Percentiles rank a stretch among this genome's conserved stretches.
phyloP scores from a whole-genome alignment of 2,329 filamentous ascomycete genomes.

The Colletotrichum sp. region DNA sequence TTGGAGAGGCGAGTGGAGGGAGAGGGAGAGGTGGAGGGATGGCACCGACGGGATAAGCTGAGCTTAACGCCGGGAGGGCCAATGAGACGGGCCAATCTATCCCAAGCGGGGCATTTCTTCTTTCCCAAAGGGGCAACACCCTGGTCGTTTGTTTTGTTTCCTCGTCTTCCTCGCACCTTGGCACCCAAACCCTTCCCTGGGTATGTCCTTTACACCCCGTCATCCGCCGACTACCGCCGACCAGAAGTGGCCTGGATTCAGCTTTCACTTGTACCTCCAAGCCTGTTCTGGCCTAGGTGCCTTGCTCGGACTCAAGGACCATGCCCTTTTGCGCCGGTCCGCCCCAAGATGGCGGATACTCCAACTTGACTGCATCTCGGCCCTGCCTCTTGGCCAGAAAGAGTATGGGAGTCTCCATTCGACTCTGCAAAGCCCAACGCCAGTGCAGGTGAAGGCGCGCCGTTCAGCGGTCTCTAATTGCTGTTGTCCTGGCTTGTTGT shows the following conservation, averaged over 20 bases:
- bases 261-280: background rate
- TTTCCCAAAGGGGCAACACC: background rate
- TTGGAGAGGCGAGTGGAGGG: background rate
- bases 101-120: background rate
- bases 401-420: background rate
- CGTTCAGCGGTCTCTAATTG: background rate
- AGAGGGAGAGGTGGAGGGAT: background rate
- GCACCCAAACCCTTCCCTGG: background rate
- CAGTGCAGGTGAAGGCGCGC: background rate
- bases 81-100: background rate
- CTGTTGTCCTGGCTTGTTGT: background rate
- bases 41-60: background rate
- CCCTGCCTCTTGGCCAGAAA: background rate
- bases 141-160: conserved; percentile 7
- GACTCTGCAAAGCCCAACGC: background rate
- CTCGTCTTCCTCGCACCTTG: background rate
- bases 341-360: background rate
- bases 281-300: background rate
- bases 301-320: background rate
- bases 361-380: background rate
- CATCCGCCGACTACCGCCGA: background rate
- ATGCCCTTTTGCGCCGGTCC: background rate
- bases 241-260: background rate
- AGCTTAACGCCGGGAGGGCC: conserved; percentile 1
- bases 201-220: background rate